Percentiles rank a stretch among this genome's conserved stretches.
These are phyloP conservation scores for Kurtzmaniella natalensis DNA, from an alignment of 1,139 yeast species.

Conservation along the genomic window DNA sequence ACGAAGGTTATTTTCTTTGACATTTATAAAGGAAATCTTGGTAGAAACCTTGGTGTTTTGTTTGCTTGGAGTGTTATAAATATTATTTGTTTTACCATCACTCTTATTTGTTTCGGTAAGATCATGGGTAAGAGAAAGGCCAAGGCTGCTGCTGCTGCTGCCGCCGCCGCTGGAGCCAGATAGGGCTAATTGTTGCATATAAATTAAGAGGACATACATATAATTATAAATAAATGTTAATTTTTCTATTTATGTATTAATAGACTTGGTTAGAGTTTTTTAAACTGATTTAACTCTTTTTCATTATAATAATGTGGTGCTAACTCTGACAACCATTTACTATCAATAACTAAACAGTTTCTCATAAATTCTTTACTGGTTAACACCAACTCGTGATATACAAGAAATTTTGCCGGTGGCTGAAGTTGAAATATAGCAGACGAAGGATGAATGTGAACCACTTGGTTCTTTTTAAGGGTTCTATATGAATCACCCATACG, in stretches of 20 bases:
- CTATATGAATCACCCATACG: conserved; percentile 69
- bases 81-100: conserved; percentile 38
- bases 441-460: conserved; percentile 81
- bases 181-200: neutral
- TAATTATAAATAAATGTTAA: neutral
- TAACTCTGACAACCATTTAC: conserved; percentile 44
- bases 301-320: conserved; percentile 22
- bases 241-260: neutral
- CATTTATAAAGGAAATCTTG: conserved; percentile 33
- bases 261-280: neutral
- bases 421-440: conserved; percentile 55
- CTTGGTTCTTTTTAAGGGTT: conserved; percentile 57
- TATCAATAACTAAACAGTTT: conserved; percentile 70
- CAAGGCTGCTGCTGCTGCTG: conserved; percentile 15
- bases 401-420: conserved; percentile 67
- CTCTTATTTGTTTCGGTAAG: conserved; percentile 24
- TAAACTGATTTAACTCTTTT: conserved; percentile 16
- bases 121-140: conserved; percentile 23
- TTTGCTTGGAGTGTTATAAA: conserved; percentile 30
- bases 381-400: conserved; percentile 81
- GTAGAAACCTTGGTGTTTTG: conserved; percentile 33
- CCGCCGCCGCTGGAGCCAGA: neutral
- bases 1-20: conserved; percentile 35
- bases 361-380: conserved; percentile 90
- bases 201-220: neutral